These are phyloP conservation scores for Polygonum maritimum DNA, from an alignment of 148 eudicot genomes.

Conservation along the genomic window DNA sequence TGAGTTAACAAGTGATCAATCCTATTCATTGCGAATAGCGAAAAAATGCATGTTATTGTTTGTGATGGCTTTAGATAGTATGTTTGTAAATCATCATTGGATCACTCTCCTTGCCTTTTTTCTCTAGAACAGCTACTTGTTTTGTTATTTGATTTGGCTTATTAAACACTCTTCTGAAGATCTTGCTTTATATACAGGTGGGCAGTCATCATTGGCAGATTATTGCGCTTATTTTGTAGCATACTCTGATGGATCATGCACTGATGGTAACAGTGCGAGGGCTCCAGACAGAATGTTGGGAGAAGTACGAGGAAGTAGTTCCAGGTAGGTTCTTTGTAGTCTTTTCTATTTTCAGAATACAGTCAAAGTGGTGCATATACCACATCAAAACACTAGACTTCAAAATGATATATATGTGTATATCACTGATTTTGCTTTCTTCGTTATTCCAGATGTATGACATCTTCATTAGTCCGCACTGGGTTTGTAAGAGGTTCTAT, in stretches of 20 bases:
- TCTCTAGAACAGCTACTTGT: background rate
- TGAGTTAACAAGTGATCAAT: too few relatives aligned
- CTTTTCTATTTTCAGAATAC: background rate
- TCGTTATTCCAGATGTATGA: slow-evolving; percentile 68
- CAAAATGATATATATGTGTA: background rate
- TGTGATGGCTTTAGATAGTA: too few relatives aligned
- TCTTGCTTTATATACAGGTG: slow-evolving; percentile 45
- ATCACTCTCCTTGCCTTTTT: too few relatives aligned
- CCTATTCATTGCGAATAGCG: too few relatives aligned
- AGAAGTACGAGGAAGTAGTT: slow-evolving; percentile 84
- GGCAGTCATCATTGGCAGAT: slow-evolving; percentile 96
- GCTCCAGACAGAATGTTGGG: slow-evolving; percentile 97
- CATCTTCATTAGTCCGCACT: slow-evolving; percentile 87
- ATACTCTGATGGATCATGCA: slow-evolving; percentile 97
- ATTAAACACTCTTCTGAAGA: background rate
- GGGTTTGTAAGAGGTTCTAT: slow-evolving; percentile 93
- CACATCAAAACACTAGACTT: background rate
- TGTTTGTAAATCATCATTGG: too few relatives aligned
- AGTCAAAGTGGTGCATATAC: background rate
- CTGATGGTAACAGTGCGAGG: slow-evolving; percentile 80
- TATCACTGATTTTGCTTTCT: background rate
- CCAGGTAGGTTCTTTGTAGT: slow-evolving; percentile 40
- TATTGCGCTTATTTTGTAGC: slow-evolving; percentile 97
- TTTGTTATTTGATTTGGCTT: background rate
- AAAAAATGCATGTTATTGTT: too few relatives aligned